Base-by-base conservation (phyloP, 441 rosid genomes). In the Gossypium gossypioides region DNA sequence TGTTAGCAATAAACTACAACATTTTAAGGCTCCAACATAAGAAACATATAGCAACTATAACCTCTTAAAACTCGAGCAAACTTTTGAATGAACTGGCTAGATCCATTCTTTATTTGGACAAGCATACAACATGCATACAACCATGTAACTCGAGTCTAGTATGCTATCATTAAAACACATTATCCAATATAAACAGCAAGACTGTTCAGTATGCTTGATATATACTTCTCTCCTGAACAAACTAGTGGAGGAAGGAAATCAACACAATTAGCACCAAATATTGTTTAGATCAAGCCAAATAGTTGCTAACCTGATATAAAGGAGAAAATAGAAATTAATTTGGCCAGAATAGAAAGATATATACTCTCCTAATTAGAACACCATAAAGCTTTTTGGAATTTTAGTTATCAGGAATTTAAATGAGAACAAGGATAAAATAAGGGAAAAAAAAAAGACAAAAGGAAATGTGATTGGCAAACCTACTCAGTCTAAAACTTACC, bases 401-500 rank as follows among this genome's bases (percentile, higher is more conserved):
- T 1, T 37, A 13, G 52, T 44, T 65, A 19, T 42, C 42, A n/a
- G n/a, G 55, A 60, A 24, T n/a, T 67, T 25, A 18, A 18, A 16
- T 0, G 12, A 50, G 40, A 27, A 19, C 59, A 51, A 27, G 3
- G 60, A 52, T 56, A 51, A 61, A 50, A 21, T 15, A 42, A 3
- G 16, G 21, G 0, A 5, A 0, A 3, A 15, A 6, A 0, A 42
- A 12, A 55, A 66, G 59, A 34, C 13, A 7, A 32, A 1, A 65
- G 4, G 3, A 70, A 21, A 75, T 15, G 21, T 27, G 69, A 57
- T 13, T 12, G 25, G 32, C 25, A 50, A 25, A 56, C 72, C 21
- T 10, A 24, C 57, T 22, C 25, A 32, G 52, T 62, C 57, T 12
- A 46, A 57, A 55, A 64, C 72, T 84, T 83, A 94, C 98, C 97